Percentiles rank a stretch among this genome's conserved stretches.
Conservation (phyloP, 176 grass and related monocot species). For the Dactylis glomerata region DNA sequence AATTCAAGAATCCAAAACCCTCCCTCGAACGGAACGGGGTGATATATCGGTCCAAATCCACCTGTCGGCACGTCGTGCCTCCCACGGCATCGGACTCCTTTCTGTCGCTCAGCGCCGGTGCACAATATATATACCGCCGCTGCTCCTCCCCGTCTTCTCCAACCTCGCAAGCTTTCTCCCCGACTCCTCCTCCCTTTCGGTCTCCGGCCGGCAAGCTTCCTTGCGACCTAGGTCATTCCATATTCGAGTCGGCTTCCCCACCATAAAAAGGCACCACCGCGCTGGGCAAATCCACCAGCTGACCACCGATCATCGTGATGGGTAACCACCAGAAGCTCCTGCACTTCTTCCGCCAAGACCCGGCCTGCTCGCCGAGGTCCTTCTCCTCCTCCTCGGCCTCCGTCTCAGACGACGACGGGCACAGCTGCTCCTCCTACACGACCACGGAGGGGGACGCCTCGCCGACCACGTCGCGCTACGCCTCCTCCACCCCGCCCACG, state of each 20-base stretch:
- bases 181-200: not conserved
- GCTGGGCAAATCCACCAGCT: not conserved
- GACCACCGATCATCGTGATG: conserved; percentile 5
- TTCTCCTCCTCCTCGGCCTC: conserved; percentile 27
- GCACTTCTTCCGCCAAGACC: conserved; percentile 36
- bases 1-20: not conserved
- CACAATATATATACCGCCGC: conserved; percentile 22
- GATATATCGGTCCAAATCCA: not conserved
- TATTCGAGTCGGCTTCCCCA: not conserved
- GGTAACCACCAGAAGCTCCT: conserved; percentile 32
- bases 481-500: conserved; percentile 39
- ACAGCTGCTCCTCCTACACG: conserved; percentile 16
- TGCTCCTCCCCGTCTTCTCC: not conserved
- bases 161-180: conserved; percentile 21
- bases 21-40: not conserved
- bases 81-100: not conserved
- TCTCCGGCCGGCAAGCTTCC: not conserved
- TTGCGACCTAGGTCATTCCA: conserved; percentile 12
- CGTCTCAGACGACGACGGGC: conserved; percentile 32
- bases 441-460: conserved; percentile 15
- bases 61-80: not conserved
- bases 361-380: not conserved
- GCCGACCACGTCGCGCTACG: conserved; percentile 33
- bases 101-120: not conserved
- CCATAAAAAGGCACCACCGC: not conserved